Conservation (phyloP, 2,329 filamentous ascomycete species). For the Cercospora sp. region DNA sequence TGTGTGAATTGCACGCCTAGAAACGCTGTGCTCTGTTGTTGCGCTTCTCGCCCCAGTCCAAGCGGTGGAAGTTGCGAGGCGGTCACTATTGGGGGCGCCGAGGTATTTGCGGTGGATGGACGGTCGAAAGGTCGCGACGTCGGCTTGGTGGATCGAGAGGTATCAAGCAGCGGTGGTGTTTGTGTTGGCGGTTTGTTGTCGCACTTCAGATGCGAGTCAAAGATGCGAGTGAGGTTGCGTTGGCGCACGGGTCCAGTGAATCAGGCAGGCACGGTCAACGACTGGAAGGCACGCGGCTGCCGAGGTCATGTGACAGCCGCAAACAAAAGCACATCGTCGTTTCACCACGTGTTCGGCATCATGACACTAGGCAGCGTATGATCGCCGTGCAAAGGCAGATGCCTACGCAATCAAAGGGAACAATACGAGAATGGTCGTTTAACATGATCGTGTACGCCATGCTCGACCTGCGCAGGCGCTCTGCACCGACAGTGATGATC, state of each 20-base stretch:
- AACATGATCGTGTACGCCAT: neutral
- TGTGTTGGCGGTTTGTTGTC: constrained; percentile 1
- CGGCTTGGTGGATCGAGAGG: neutral
- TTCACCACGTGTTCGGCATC: constrained; percentile 1
- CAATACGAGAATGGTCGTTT: neutral
- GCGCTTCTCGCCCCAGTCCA: neutral
- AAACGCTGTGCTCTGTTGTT: constrained; percentile 9
- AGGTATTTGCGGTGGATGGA: neutral
- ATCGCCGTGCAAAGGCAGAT: neutral
- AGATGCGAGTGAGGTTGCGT: constrained; percentile 14
- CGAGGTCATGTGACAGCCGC: constrained; percentile 4
- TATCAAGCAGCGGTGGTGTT: neutral
- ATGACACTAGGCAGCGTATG: neutral
- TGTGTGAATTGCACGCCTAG: constrained; percentile 10
- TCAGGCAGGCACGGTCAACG: constrained; percentile 11
- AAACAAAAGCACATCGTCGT: constrained; percentile 10
- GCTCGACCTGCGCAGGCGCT: neutral
- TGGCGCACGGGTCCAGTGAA: neutral
- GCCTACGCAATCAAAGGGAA: neutral
- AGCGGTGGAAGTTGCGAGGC: constrained; percentile 4
- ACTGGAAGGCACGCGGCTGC: neutral
- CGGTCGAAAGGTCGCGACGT: neutral
- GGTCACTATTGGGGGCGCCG: constrained; percentile 12
- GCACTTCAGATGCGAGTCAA: constrained; percentile 7
- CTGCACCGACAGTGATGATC: neutral